Base-by-base conservation (phyloP, 805 yeast genomes). In the Naumovozyma dairenensis region DNA sequence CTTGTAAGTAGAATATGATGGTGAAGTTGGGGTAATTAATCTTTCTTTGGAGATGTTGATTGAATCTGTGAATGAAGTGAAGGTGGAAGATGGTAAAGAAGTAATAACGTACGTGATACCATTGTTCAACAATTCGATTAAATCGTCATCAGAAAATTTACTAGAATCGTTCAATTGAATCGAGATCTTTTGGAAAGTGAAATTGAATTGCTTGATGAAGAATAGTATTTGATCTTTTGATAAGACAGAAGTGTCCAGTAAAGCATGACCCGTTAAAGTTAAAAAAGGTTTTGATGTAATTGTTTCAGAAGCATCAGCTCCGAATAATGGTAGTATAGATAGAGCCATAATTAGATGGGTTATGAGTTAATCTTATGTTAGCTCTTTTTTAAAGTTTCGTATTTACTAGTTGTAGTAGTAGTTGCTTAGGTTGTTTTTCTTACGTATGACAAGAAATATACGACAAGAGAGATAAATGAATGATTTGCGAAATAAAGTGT, bases 1-100 rank as follows among this genome's bases (percentile, higher is more conserved):
- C 16, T 12, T 29, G n/a, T n/a, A n/a, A n/a, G n/a, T n/a, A n/a
- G n/a, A n/a, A n/a, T n/a, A n/a, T n/a, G n/a, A n/a, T 8, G 25
- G 5, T 16, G 31, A 27, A 2, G 21, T 17, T 3, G 10, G 4
- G 6, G 21, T n/a, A 4, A 64, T 60, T 33, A 76, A 49, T 43
- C 82, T 62, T 5, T 57, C 48, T 8, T 55, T 49, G 25, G 83
- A 80, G 25, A 79, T 68, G 13, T 78, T 80, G 13, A 67, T 56
- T 1, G 49, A 59, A 12, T 61, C 45, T n/a, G 28, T 27, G 16
- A 69, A 51, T 24, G 49, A 59, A 0, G 48, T 46, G 1, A 57
- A 64, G 21, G 49, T 51, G 3, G 44, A 32, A 6, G 40, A 46
- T 4, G 55, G 32, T 10, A 26, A 25, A 1, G 17, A 8, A 16